These are phyloP conservation scores for Phytophthora podocarpi DNA, from an alignment of 352 stramenopile species.

Conservation along the genomic window DNA sequence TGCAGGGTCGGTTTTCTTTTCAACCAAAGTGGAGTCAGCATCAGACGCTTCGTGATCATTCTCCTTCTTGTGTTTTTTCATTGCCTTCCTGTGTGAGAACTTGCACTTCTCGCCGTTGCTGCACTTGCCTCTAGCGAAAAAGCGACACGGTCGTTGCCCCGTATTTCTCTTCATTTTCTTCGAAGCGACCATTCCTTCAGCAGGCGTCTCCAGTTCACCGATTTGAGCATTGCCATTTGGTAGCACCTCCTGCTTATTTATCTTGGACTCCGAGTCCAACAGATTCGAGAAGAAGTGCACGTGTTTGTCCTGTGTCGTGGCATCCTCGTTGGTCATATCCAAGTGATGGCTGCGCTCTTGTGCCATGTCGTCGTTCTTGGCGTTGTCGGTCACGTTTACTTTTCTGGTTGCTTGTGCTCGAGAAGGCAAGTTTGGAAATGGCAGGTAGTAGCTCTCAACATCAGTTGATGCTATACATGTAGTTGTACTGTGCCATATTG, in stretches of 20 bases:
- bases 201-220: background rate
- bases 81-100: conserved; percentile 48
- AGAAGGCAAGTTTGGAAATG: conserved; percentile 19
- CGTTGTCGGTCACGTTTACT: conserved; percentile 33
- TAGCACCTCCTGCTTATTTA: conserved; percentile 1
- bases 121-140: conserved; percentile 60
- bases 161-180: conserved; percentile 30
- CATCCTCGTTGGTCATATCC: conserved; percentile 26
- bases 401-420: too few relatives aligned
- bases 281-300: conserved; percentile 59
- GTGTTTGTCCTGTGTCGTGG: conserved; percentile 13
- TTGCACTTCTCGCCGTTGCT: conserved; percentile 58
- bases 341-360: conserved; percentile 71
- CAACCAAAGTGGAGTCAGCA: too few relatives aligned
- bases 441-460: too few relatives aligned
- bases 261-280: conserved; percentile 57
- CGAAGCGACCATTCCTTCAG: background rate
- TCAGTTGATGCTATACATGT: too few relatives aligned
- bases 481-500: too few relatives aligned
- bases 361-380: conserved; percentile 65
- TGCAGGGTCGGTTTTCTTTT: conserved; percentile 21
- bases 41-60: too few relatives aligned
- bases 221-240: background rate
- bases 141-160: conserved; percentile 42
- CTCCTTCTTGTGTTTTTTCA: too few relatives aligned